phyloP scores from a whole-genome alignment of 768 basidiomycete species.

The Pleurotus tuoliensis region DNA sequence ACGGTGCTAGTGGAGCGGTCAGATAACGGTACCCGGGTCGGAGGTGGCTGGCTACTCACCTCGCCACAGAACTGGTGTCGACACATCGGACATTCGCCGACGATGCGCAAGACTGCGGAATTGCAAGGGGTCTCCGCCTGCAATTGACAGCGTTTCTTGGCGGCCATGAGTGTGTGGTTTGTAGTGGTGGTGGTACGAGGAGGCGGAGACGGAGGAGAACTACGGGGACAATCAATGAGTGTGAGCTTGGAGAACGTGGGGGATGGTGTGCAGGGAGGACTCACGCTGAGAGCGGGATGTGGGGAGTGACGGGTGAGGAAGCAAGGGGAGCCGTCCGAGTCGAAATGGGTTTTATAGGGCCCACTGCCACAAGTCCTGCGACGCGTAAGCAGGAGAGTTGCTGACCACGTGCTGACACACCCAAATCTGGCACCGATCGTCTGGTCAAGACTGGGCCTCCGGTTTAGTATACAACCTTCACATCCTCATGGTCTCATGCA shows the following conservation, averaged over 20 bases:
- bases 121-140: constrained; percentile 58
- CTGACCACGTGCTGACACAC: constrained; percentile 6
- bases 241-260: not conserved
- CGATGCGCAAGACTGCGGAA: constrained; percentile 76
- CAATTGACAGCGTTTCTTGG: constrained; percentile 87
- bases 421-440: constrained; percentile 12
- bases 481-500: no score
- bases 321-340: constrained; percentile 7
- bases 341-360: constrained; percentile 14
- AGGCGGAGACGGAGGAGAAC: not conserved
- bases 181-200: constrained; percentile 8
- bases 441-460: not conserved
- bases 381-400: constrained; percentile 30
- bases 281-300: not conserved
- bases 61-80: constrained; percentile 70
- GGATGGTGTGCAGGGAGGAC: constrained; percentile 8
- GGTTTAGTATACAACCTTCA: no score
- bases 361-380: constrained; percentile 12
- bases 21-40: constrained; percentile 14
- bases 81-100: constrained; percentile 84
- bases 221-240: constrained; percentile 5
- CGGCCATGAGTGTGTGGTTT: constrained; percentile 48
- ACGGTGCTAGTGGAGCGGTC: constrained; percentile 57
- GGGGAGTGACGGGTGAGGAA: constrained; percentile 2
- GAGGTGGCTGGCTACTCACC: constrained; percentile 39